These are phyloP conservation scores for Narthecium ossifragum DNA, from an alignment of 106 monocot genomes.

Conservation along the genomic window DNA sequence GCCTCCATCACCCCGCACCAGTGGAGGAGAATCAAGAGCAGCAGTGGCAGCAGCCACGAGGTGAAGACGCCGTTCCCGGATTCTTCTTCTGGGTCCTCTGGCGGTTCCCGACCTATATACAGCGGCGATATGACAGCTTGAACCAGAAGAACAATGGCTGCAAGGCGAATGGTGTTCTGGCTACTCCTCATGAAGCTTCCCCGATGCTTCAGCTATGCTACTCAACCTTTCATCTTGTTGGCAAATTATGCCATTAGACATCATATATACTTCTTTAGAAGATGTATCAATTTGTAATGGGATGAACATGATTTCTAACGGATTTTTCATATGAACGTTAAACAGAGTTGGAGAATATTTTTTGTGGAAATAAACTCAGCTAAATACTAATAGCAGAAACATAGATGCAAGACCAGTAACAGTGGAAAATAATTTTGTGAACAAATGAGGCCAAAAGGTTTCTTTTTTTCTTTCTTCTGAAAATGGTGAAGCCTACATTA, in stretches of 20 bases:
- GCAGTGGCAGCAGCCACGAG: slow-evolving; percentile 32
- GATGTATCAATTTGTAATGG: no score
- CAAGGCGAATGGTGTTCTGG: slow-evolving; percentile 39
- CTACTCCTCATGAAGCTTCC: slow-evolving; percentile 22
- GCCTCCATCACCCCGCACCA: no score
- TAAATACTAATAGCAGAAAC: no score
- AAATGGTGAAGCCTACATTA: no score
- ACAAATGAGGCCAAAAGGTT: no score
- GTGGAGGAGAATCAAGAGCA: slow-evolving; percentile 50
- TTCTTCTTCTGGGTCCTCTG: slow-evolving; percentile 3
- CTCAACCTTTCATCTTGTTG: not conserved
- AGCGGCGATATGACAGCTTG: slow-evolving; percentile 69
- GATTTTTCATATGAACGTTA: no score
- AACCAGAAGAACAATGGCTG: slow-evolving; percentile 33
- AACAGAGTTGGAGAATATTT: no score
- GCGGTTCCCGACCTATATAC: slow-evolving; percentile 41
- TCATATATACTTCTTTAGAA: not conserved
- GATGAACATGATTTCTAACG: no score
- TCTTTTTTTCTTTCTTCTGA: no score
- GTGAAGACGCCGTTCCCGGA: not conserved
- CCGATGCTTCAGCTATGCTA: not conserved
- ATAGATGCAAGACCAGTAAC: no score
- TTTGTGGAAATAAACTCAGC: no score
- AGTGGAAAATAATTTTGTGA: no score
- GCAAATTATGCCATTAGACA: not conserved